Evolutionary conservation across 768 basidiomycete genomes (phyloP).

Genomic region (Hirschioporus abietinus): DNA sequence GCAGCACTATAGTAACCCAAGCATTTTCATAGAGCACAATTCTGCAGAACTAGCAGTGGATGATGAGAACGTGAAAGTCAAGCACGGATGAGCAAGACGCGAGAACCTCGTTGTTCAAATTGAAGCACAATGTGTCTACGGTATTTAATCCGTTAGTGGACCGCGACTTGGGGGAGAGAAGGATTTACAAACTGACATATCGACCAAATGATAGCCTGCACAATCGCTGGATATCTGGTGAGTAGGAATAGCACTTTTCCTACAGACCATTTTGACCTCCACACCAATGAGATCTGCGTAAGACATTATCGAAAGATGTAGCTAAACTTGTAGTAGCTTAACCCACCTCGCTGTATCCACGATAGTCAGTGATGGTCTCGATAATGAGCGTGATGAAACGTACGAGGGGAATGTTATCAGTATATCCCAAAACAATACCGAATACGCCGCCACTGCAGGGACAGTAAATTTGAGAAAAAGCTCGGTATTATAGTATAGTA

Average conservation of each 20-base stretch:
- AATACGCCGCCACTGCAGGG: neutral
- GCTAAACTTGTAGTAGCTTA: neutral
- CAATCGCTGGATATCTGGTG: neutral
- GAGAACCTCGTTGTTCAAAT: neutral
- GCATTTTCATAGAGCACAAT: neutral
- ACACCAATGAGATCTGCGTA: neutral
- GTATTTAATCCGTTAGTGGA: neutral
- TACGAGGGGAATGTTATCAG: neutral
- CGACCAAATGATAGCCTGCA: neutral
- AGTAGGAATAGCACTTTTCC: neutral
- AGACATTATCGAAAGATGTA: neutral
- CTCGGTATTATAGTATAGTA: neutral
- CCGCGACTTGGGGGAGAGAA: neutral
- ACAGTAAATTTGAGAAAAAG: neutral
- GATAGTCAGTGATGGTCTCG: neutral
- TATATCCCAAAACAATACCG: neutral
- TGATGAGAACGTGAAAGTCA: neutral
- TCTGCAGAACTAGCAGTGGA: neutral
- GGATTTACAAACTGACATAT: neutral
- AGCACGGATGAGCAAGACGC: neutral
- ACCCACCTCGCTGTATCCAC: neutral
- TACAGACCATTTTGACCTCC: neutral
- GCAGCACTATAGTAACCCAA: neutral
- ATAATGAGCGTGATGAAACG: neutral
- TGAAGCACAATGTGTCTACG: neutral